Percentiles rank a stretch among this genome's conserved stretches.
Evolutionary conservation across 352 stramenopile genomes (phyloP).

Genomic region (Thalassiosira allenii): DNA sequence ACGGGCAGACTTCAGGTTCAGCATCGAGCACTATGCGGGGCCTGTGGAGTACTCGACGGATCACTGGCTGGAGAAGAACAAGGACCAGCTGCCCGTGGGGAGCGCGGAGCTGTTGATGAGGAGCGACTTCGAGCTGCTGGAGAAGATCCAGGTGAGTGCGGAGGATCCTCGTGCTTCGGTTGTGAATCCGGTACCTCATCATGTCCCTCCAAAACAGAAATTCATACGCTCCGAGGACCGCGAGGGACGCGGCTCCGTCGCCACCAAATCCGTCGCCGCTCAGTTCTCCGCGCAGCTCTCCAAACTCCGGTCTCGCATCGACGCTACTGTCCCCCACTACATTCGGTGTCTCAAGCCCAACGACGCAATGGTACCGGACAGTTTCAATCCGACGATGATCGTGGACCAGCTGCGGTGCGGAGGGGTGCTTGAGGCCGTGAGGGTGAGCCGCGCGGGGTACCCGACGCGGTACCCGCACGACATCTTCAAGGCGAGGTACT

Average conservation of each 20-base stretch:
- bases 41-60: constrained; percentile 85
- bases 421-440: constrained; percentile 95
- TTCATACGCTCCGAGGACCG: constrained; percentile 80
- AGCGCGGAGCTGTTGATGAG: constrained; percentile 83
- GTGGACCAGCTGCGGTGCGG: constrained; percentile 97
- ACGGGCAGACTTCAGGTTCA: constrained; percentile 82
- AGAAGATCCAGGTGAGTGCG: constrained; percentile 63
- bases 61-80: constrained; percentile 88
- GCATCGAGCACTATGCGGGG: constrained; percentile 87
- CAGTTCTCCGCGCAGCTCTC: constrained; percentile 94
- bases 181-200: too few species aligned
- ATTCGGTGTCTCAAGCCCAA: constrained; percentile 99
- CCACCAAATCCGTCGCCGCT: constrained; percentile 89
- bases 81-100: constrained; percentile 87
- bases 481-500: constrained; percentile 89
- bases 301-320: constrained; percentile 92
- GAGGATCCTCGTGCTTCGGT: too few species aligned
- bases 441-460: constrained; percentile 95
- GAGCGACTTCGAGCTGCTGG: constrained; percentile 76
- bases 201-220: too few species aligned
- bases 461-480: constrained; percentile 93
- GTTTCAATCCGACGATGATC: constrained; percentile 94
- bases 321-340: constrained; percentile 96
- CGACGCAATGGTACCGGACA: constrained; percentile 89
- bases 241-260: constrained; percentile 83